Evolutionary conservation across 495 filamentous ascomycete species (phyloP).

Genomic region (Penicillium nucicola): DNA sequence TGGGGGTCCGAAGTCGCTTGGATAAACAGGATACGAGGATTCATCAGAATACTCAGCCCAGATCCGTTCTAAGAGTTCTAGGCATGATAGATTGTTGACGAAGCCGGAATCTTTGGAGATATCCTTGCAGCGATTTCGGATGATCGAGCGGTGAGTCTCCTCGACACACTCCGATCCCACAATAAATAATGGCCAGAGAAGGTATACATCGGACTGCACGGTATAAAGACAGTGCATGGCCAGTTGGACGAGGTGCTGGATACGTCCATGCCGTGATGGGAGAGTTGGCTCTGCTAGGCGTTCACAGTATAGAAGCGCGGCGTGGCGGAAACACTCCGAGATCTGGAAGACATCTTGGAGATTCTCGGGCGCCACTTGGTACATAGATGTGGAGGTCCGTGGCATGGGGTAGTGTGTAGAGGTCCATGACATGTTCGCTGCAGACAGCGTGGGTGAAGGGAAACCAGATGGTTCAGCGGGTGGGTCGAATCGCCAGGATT

Average conservation of each 20-base stretch:
- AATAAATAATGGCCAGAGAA: slow-evolving; percentile 93
- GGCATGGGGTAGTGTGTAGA: slow-evolving; percentile 33
- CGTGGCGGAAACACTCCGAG: slow-evolving; percentile 86
- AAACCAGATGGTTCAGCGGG: slow-evolving; percentile 17
- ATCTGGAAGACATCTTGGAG: slow-evolving; percentile 58
- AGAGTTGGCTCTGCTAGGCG: slow-evolving; percentile 77
- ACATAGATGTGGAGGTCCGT: slow-evolving; percentile 25
- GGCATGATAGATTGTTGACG: slow-evolving; percentile 82
- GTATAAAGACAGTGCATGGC: slow-evolving; percentile 78
- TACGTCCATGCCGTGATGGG: slow-evolving; percentile 71
- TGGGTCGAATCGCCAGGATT: slow-evolving; percentile 74
- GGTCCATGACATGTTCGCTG: slow-evolving; percentile 32
- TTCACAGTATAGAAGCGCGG: slow-evolving; percentile 87
- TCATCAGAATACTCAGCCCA: slow-evolving; percentile 59
- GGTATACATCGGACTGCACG: slow-evolving; percentile 79
- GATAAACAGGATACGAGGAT: slow-evolving; percentile 15
- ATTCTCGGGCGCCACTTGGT: slow-evolving; percentile 34
- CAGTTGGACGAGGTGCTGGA: slow-evolving; percentile 77
- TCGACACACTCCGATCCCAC: slow-evolving; percentile 87
- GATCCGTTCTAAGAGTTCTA: slow-evolving; percentile 81
- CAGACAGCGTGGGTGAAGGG: slow-evolving; percentile 18
- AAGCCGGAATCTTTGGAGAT: slow-evolving; percentile 87
- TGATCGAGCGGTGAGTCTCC: slow-evolving; percentile 70
- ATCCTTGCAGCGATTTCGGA: slow-evolving; percentile 76
- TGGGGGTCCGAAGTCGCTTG: slow-evolving; percentile 13